Conservation (phyloP, 257 asterid species). For the Haberlea rhodopensis region DNA sequence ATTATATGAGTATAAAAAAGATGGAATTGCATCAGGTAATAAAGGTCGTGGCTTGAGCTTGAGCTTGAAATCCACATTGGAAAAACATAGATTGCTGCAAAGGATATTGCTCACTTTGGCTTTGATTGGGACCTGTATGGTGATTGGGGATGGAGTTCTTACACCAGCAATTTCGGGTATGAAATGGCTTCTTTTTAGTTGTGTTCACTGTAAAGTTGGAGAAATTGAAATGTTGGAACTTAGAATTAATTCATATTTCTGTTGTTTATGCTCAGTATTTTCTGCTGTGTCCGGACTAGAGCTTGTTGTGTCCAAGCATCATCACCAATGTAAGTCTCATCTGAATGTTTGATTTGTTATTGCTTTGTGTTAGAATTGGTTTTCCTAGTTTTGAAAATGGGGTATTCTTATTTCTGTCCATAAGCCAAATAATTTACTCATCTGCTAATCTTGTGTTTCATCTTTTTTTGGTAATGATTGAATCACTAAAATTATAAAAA, state of each 20-base stretch:
- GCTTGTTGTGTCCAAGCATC: slow-evolving; percentile 53
- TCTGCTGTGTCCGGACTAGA: slow-evolving; percentile 73
- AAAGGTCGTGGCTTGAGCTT: slow-evolving; percentile 44
- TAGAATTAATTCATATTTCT: slow-evolving; percentile 16
- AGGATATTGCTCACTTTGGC: slow-evolving; percentile 52
- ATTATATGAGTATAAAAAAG: slow-evolving; percentile 47
- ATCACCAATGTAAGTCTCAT: slow-evolving; percentile 59
- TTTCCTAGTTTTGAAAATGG: background rate
- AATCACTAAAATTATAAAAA: background rate
- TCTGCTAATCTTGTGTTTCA: slow-evolving; percentile 20
- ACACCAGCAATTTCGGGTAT: slow-evolving; percentile 68
- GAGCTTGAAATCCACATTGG: slow-evolving; percentile 47
- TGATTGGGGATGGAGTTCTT: slow-evolving; percentile 70
- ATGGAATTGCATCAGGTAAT: slow-evolving; percentile 32
- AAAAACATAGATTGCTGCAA: slow-evolving; percentile 45
- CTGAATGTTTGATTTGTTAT: slow-evolving; percentile 2
- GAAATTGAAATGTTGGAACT: background rate
- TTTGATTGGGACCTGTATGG: slow-evolving; percentile 68
- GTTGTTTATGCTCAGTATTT: slow-evolving; percentile 45
- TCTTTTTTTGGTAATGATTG: slow-evolving; percentile 5
- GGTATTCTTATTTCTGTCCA: background rate
- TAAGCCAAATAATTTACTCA: slow-evolving; percentile 14
- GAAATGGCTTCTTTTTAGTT: background rate
- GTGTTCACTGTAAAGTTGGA: too few relatives aligned
- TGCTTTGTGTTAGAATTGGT: background rate